Evolutionary conservation across 495 filamentous ascomycete genomes (phyloP).

Genomic region (Parathielavia hyrcaniae): DNA sequence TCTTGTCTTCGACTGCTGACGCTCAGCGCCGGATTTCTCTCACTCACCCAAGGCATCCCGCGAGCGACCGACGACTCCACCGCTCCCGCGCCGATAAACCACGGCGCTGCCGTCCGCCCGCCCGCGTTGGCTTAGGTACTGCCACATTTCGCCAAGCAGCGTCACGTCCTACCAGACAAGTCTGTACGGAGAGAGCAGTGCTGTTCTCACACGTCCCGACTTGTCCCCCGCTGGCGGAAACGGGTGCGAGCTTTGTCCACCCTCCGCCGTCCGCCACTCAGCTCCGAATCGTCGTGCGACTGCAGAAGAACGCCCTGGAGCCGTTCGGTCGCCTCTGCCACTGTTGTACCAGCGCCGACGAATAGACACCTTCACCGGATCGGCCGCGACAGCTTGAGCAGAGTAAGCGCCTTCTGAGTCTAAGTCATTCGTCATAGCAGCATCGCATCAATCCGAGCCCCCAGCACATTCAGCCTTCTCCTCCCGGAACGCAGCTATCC

Average conservation of each 20-base stretch:
- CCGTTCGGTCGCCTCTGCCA: slow-evolving; percentile 1
- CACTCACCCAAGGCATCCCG: slow-evolving; percentile 14
- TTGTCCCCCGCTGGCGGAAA: slow-evolving; percentile 17
- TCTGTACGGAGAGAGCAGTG: slow-evolving; percentile 13
- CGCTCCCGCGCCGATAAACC: slow-evolving; percentile 21
- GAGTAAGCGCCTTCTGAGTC: neutral
- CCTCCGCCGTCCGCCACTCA: neutral
- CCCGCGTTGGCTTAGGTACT: slow-evolving; percentile 13
- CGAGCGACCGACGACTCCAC: slow-evolving; percentile 14
- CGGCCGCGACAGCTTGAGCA: neutral
- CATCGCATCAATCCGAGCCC: neutral
- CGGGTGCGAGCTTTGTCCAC: slow-evolving; percentile 1
- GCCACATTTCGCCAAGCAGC: slow-evolving; percentile 15
- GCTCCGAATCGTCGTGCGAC: slow-evolving; percentile 19
- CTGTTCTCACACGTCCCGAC: slow-evolving; percentile 8
- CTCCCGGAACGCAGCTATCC: neutral
- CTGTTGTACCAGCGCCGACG: neutral
- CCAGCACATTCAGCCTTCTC: neutral
- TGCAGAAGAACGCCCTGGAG: slow-evolving; percentile 9
- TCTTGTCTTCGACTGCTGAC: slow-evolving; percentile 9
- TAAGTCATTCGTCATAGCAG: slow-evolving; percentile 6
- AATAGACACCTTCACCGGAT: neutral
- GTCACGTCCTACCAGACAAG: slow-evolving; percentile 1
- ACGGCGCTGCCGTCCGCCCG: slow-evolving; percentile 18
- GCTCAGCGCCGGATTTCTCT: slow-evolving; percentile 3